A percentile compares a stretch with the other conserved stretches of the same genome.
phyloP scores from a whole-genome alignment of 2,329 filamentous ascomycete species.

The Pyricularia sp. region DNA sequence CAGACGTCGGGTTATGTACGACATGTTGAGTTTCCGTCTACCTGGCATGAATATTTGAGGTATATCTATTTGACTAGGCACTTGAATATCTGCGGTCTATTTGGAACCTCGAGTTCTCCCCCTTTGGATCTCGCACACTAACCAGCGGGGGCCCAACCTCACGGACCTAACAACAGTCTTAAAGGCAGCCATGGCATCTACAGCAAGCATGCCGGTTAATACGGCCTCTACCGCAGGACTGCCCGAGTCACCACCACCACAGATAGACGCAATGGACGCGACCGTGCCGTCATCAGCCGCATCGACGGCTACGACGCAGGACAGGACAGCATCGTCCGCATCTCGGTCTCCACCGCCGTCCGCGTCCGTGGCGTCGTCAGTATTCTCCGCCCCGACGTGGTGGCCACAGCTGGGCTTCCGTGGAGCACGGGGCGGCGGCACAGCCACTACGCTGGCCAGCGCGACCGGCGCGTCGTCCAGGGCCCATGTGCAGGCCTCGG shows the following conservation, averaged over 20 bases:
- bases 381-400: slow-evolving; percentile 3
- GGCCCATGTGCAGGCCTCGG: background rate
- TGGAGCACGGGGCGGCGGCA: background rate
- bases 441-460: background rate
- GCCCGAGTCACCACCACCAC: background rate
- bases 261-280: background rate
- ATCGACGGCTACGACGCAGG: background rate
- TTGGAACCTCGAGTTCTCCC: background rate
- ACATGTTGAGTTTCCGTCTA: background rate
- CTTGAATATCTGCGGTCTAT: background rate
- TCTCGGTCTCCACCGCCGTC: background rate
- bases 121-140: background rate
- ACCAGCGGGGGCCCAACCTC: background rate
- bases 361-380: slow-evolving; percentile 1
- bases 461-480: background rate
- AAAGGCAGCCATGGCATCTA: background rate
- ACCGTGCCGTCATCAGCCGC: background rate
- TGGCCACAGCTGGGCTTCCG: background rate
- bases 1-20: background rate
- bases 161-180: background rate
- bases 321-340: background rate
- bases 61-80: background rate
- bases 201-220: background rate
- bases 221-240: background rate
- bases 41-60: background rate